Conservation (phyloP, 164 flowering plant species). For the Stephania yunnanensis region DNA sequence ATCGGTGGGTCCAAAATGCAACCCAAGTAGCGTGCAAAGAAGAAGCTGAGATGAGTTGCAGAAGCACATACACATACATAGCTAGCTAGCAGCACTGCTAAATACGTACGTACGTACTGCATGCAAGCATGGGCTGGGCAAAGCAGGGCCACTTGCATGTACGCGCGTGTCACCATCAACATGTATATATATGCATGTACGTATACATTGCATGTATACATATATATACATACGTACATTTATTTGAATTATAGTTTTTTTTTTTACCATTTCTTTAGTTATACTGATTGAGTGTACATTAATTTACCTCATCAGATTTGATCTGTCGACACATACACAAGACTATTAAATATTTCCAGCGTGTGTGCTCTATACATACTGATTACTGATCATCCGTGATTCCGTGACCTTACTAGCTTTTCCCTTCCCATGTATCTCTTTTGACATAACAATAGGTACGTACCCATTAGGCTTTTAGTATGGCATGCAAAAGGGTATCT, state of each 20-base stretch:
- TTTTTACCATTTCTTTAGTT: no score
- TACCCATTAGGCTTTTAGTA: constrained; percentile 1
- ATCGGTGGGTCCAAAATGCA: neutral
- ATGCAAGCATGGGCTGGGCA: neutral
- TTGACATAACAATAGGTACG: constrained; percentile 1
- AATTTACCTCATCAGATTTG: neutral
- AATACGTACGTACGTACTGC: no score
- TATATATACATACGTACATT: no score
- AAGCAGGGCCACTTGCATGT: neutral
- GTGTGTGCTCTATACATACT: no score
- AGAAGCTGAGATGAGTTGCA: neutral
- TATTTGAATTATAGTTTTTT: no score
- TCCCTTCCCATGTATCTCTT: neutral
- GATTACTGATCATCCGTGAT: no score
- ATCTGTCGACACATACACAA: neutral
- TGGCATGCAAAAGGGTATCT: neutral
- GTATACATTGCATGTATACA: no score
- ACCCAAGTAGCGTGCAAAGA: neutral
- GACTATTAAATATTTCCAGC: no score
- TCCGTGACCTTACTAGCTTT: no score
- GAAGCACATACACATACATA: neutral
- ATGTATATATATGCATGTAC: no score
- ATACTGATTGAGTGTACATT: neutral
- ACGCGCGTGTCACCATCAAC: neutral
- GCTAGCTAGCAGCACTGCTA: no score